Evolutionary conservation across 2,329 filamentous ascomycete species (phyloP).

Genomic region (Cercospora brassicicola): DNA sequence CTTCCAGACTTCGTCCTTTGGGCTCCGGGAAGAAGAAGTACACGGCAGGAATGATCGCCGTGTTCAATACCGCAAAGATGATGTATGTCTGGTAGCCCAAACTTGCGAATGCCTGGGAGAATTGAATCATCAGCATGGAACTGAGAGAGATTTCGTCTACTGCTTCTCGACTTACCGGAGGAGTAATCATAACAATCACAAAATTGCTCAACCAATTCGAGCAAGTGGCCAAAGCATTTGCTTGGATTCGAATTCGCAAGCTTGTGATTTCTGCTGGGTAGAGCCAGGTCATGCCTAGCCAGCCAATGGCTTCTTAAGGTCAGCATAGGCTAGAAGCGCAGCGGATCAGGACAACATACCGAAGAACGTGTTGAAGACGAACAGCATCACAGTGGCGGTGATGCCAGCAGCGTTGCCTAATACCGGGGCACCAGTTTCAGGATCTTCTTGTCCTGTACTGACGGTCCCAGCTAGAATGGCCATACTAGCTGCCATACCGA

Average conservation of each 20-base stretch:
- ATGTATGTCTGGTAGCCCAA: slow-evolving; percentile 45
- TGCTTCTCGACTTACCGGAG: slow-evolving; percentile 44
- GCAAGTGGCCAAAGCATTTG: slow-evolving; percentile 55
- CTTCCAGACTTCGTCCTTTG: slow-evolving; percentile 25
- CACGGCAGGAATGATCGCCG: slow-evolving; percentile 14
- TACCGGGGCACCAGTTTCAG: slow-evolving; percentile 4
- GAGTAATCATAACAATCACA: slow-evolving; percentile 39
- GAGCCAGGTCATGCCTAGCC: slow-evolving; percentile 41
- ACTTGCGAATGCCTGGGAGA: background rate
- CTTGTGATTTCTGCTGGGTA: slow-evolving; percentile 42
- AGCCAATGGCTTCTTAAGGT: slow-evolving; percentile 24
- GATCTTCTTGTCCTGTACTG: slow-evolving; percentile 3
- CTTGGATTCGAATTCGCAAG: slow-evolving; percentile 54
- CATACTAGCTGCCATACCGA: slow-evolving; percentile 33
- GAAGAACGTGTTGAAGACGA: slow-evolving; percentile 29
- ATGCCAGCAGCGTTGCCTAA: slow-evolving; percentile 11
- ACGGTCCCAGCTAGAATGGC: slow-evolving; percentile 25
- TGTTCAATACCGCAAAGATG: slow-evolving; percentile 46
- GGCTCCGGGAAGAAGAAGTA: slow-evolving; percentile 48
- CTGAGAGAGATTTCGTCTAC: no score
- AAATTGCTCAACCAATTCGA: slow-evolving; percentile 43
- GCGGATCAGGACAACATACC: background rate
- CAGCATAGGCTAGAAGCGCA: background rate
- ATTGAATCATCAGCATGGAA: no score
- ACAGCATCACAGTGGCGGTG: slow-evolving; percentile 37